Evolutionary conservation across 2,329 filamentous ascomycete genomes (phyloP), one percentile per base, ranked within the genome.

Genomic region (Ceratocystis destructans): DNA sequence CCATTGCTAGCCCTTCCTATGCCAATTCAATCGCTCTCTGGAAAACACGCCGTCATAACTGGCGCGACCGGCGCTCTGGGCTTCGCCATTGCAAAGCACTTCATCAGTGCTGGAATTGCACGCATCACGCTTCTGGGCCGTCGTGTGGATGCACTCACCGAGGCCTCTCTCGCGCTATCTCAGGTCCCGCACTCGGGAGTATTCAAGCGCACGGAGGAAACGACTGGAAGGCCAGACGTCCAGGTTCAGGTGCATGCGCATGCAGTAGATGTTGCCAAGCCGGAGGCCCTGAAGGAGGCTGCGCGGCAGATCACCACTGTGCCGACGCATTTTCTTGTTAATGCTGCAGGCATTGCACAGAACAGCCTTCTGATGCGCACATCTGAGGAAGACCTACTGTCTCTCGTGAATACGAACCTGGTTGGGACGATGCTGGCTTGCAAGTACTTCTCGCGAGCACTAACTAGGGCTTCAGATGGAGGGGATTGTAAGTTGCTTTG

Each of bases 291-390:
- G 25, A 59, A 59, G 17, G 55, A 31, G 55, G 55, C 28, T 4
- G 55, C 31, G 55, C 55, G 31, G 55, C 55, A 59, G 28, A 59
- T 59, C 55, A 57, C 53, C 48, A 55, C 46, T 50, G 66, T 25
- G 0, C 71, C 72, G 8, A 70, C 78, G 15, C 79, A 84, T 71
- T 78, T 93, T 37, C 81, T 96, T 1, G 81, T 96, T 69, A 95
- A 96, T 72, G 88, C 88, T 31, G 90, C 90, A 0, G 91, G 90
- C 8, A 78, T 91, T 25, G 80, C 86, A 0, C 85, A 90, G 70
- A 80, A 80, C 12, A 82, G 80, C 0, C 77, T 90, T 0, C 79
- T 94, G n/a, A 76, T 83, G 57, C 77, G 79, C 8, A 84, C 82
- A 0, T 71, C 75, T 0, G 72, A 80, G 0, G 73, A 76, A 0